Percentiles rank a stretch among this genome's conserved stretches.
Evolutionary conservation across 2,329 filamentous ascomycete genomes (phyloP).

Genomic region (Rutstroemia sp.): DNA sequence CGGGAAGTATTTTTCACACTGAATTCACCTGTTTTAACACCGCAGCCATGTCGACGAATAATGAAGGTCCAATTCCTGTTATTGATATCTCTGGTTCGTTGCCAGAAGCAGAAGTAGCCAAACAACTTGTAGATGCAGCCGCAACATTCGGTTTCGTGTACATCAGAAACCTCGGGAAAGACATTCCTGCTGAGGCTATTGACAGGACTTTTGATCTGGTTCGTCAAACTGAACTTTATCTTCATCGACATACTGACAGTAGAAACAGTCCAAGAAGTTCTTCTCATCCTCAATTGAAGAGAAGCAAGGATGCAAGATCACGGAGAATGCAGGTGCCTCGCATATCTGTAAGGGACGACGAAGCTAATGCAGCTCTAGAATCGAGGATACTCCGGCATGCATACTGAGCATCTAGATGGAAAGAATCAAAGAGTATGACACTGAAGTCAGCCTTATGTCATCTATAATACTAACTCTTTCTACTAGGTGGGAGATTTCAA

Average conservation of each 20-base stretch:
- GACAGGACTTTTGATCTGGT: conserved; percentile 69
- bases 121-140: conserved; percentile 71
- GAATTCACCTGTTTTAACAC: too few species aligned
- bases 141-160: conserved; percentile 84
- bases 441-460: background rate
- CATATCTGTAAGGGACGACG: background rate
- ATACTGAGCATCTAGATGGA: conserved; percentile 81
- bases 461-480: conserved; percentile 9
- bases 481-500: conserved; percentile 73
- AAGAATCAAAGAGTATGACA: conserved; percentile 63
- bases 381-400: conserved; percentile 82
- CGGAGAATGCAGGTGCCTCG: conserved; percentile 43
- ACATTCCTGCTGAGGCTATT: conserved; percentile 60
- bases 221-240: conserved; percentile 13
- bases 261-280: conserved; percentile 56
- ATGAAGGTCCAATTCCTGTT: conserved; percentile 54
- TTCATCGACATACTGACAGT: conserved; percentile 1
- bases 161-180: conserved; percentile 64
- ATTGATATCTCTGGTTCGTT: conserved; percentile 67
- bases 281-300: conserved; percentile 64
- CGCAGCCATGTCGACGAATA: background rate
- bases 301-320: conserved; percentile 69
- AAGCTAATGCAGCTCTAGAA: conserved; percentile 49
- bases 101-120: conserved; percentile 49
- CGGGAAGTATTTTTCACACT: too few species aligned